Evolutionary conservation across 306 rosid species (phyloP).

Genomic region (Vachellia collinsii): DNA sequence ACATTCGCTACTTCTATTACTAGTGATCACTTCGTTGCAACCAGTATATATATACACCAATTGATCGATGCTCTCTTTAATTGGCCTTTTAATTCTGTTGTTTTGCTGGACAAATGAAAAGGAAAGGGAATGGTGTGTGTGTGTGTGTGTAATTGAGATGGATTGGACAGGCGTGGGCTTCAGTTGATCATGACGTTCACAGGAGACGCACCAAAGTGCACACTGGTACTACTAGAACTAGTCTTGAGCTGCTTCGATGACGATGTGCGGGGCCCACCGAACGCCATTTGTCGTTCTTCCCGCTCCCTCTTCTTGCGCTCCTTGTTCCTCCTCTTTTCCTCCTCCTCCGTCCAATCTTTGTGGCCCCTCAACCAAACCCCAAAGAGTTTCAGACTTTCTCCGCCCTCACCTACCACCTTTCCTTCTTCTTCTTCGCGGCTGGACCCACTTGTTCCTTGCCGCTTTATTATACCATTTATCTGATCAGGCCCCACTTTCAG

Average conservation of each 20-base stretch:
- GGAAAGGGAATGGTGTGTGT: neutral
- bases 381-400: slow-evolving; percentile 66
- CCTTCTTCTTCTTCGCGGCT: slow-evolving; percentile 30
- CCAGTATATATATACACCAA: neutral
- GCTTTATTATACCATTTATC: slow-evolving; percentile 60
- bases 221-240: neutral
- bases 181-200: slow-evolving; percentile 25
- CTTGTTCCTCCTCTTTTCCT: slow-evolving; percentile 27
- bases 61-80: neutral
- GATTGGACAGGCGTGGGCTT: slow-evolving; percentile 30
- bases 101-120: neutral
- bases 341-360: neutral
- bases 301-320: slow-evolving; percentile 46
- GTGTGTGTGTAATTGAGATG: neutral
- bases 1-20: neutral
- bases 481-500: slow-evolving; percentile 67
- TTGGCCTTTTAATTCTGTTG: neutral
- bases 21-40: neutral
- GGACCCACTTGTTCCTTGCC: slow-evolving; percentile 58
- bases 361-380: slow-evolving; percentile 83
- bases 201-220: slow-evolving; percentile 35
- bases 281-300: slow-evolving; percentile 44
- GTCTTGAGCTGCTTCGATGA: slow-evolving; percentile 47
- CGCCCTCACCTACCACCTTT: slow-evolving; percentile 41
- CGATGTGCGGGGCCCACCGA: slow-evolving; percentile 25